Conservation (phyloP, 164 flowering plant species). For the Berberis vulgaris region DNA sequence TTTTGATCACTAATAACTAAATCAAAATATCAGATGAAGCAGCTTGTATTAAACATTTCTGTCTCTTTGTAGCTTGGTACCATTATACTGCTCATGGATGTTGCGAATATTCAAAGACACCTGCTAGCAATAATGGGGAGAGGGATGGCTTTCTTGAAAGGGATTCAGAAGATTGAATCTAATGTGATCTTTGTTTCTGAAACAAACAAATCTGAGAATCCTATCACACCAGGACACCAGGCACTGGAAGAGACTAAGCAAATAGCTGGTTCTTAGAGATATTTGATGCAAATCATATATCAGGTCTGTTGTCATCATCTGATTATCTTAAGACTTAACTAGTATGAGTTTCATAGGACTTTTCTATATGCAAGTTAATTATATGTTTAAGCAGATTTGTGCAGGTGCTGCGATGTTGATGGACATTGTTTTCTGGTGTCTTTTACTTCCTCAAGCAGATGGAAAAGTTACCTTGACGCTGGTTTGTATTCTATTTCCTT, state of each 20-base stretch:
- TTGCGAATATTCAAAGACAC: conserved; percentile 19
- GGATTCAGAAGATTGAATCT: conserved; percentile 16
- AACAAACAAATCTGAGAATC: conserved; percentile 13
- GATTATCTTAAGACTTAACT: background rate
- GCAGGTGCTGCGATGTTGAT: conserved; percentile 82
- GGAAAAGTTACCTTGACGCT: conserved; percentile 33
- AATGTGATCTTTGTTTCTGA: conserved; percentile 6
- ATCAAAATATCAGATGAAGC: background rate
- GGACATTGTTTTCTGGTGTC: conserved; percentile 78
- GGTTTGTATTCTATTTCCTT: conserved; percentile 20
- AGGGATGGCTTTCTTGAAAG: conserved; percentile 13
- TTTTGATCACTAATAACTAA: background rate
- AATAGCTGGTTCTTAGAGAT: conserved; percentile 49
- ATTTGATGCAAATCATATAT: conserved; percentile 38
- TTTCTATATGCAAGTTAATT: conserved; percentile 1
- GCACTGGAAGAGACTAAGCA: conserved; percentile 20
- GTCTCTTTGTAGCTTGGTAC: conserved; percentile 29
- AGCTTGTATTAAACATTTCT: background rate
- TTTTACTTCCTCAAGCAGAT: conserved; percentile 48
- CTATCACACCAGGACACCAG: conserved; percentile 26
- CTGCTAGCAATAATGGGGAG: conserved; percentile 14
- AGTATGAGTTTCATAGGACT: background rate
- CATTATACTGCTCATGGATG: conserved; percentile 40
- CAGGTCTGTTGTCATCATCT: conserved; percentile 26
- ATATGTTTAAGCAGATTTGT: conserved; percentile 38